Evolutionary conservation across 1,284 basidiomycete genomes (phyloP).

Genomic region (Cutaneotrichosporon mucoides): DNA sequence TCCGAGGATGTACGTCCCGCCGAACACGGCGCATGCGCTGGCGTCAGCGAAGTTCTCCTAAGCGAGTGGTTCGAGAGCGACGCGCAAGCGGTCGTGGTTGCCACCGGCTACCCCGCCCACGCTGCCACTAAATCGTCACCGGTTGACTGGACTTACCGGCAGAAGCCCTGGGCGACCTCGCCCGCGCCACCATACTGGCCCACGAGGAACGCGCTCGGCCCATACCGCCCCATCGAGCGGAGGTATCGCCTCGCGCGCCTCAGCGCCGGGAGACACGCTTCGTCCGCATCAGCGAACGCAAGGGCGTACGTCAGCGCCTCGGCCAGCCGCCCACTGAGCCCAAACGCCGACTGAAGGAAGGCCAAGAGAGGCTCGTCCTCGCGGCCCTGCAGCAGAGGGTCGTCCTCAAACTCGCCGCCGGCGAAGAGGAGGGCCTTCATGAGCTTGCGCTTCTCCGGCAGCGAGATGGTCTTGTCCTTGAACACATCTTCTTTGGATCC

Average conservation of each 20-base stretch:
- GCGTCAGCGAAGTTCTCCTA: not conserved
- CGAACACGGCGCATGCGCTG: slow-evolving; percentile 76
- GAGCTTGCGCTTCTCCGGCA: slow-evolving; percentile 82
- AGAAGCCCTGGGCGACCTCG: slow-evolving; percentile 88
- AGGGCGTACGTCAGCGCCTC: slow-evolving; percentile 67
- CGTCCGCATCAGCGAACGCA: slow-evolving; percentile 60
- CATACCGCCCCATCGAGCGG: slow-evolving; percentile 78
- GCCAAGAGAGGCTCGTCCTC: slow-evolving; percentile 57
- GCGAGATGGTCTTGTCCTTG: slow-evolving; percentile 69
- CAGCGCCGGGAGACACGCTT: slow-evolving; percentile 62
- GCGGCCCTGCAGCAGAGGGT: slow-evolving; percentile 40
- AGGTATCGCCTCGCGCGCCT: slow-evolving; percentile 68
- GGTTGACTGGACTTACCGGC: slow-evolving; percentile 49
- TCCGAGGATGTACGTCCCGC: slow-evolving; percentile 76
- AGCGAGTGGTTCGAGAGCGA: too few species aligned
- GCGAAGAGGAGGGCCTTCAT: slow-evolving; percentile 90
- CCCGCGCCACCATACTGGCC: slow-evolving; percentile 92
- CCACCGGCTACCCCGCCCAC: too few species aligned
- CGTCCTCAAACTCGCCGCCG: slow-evolving; percentile 65
- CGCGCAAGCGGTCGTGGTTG: too few species aligned
- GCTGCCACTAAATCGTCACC: too few species aligned
- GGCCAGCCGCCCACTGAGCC: slow-evolving; percentile 59
- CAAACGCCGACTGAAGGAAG: slow-evolving; percentile 63
- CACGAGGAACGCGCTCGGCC: slow-evolving; percentile 82
- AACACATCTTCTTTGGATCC: slow-evolving; percentile 92